phyloP scores from a whole-genome alignment of 2,329 filamentous ascomycete genomes.

The Claviceps maximensis region DNA sequence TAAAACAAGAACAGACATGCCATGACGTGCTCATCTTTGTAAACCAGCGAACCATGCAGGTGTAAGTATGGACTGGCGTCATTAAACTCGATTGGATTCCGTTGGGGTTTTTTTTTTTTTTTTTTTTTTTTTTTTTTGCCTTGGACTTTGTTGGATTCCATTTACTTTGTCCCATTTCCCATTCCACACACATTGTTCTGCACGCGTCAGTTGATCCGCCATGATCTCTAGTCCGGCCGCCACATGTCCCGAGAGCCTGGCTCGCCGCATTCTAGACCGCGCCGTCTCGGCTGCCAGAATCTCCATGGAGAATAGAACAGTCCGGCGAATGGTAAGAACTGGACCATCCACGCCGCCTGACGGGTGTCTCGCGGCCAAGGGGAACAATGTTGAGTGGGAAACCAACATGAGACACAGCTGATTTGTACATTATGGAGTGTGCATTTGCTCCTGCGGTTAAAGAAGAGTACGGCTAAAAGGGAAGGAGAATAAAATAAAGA shows the following conservation, averaged over 20 bases:
- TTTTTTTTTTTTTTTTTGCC: not conserved
- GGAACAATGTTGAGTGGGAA: not conserved
- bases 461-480: not conserved
- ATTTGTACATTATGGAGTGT: not conserved
- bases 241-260: conserved; percentile 1
- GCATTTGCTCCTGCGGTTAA: not conserved
- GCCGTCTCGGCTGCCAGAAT: not conserved
- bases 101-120: not conserved
- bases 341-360: no score
- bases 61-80: not conserved
- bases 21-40: not conserved
- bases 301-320: not conserved
- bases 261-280: not conserved
- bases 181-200: not conserved
- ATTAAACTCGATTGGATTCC: not conserved
- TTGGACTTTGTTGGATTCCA: not conserved
- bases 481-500: not conserved
- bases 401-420: not conserved
- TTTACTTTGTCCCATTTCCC: no score
- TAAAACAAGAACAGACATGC: not conserved
- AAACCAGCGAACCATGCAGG: not conserved
- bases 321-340: no score
- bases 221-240: not conserved
- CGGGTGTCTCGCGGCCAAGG: not conserved
- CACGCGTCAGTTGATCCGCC: not conserved